Base-by-base conservation (phyloP, 1,284 basidiomycete species). In the Volvariella surrecta region DNA sequence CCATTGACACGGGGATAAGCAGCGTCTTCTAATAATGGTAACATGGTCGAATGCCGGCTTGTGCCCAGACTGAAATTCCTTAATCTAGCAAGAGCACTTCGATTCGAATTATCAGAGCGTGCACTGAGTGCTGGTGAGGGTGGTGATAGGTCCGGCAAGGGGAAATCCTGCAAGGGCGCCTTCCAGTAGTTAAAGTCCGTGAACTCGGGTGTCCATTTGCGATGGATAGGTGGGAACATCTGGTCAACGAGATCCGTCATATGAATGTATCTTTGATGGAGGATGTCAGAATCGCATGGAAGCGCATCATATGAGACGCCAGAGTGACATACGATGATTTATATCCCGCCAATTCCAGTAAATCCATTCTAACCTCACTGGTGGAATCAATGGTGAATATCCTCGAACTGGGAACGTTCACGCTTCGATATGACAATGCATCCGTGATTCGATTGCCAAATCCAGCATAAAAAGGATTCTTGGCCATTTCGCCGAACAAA, bases 161-260 rank as follows among this genome's bases (percentile, higher is more conserved):
- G 71, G 48, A 89, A 82, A 2, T 91, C 86, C 39, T 76, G 73
- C 7, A 95, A 67, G 0, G 89, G 82, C 0, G 77, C 56, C 50
- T 92, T 84, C 96, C 96, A 99, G 60, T 81, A 99, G 59, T 96
- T 98, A 71, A 97, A 95, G 62, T 99, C 95, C 15, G 93, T 97
- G 60, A 76, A 99, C 60, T 96, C 92, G 1, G 90, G 82, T 31
- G 82, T 78, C 71, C 84, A 85, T 58, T 89, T 89, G 43, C 82
- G 80, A 55, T 91, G 79, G 47, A 98, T 91, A 0, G 95, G 92
- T 19, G 96, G 96, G 71, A 99, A 99, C 84, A 97, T 95, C 61
- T 97, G 94, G 66, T 99, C 94, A 22, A 99, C 96, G 11, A 99
- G 76, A 61, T 99, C 95, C 13, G 95, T 97, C 92, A 95, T 97